These are phyloP conservation scores for Cystobasidium sp. DNA, from an alignment of 1,284 basidiomycete genomes.

Conservation along the genomic window DNA sequence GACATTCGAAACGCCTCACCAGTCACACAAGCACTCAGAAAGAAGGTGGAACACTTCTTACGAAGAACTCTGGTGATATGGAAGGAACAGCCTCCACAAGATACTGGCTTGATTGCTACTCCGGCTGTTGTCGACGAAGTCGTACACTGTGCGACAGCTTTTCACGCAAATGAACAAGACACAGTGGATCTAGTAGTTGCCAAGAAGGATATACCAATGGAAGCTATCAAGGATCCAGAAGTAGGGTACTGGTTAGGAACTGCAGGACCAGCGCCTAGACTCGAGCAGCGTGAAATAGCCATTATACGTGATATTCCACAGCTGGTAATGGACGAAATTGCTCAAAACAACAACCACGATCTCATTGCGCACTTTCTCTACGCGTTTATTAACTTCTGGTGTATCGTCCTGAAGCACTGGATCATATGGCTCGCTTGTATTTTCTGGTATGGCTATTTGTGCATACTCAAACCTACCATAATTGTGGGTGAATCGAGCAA, in stretches of 20 bases:
- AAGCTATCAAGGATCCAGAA: conserved; percentile 1
- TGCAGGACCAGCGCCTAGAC: conserved; percentile 15
- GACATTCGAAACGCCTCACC: neutral
- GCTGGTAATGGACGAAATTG: conserved; percentile 5
- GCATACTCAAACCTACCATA: conserved; percentile 9
- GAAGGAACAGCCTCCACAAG: neutral
- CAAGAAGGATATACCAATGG: conserved; percentile 31
- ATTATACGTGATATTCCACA: neutral
- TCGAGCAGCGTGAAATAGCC: conserved; percentile 7
- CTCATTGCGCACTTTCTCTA: conserved; percentile 16
- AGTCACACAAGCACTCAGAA: neutral
- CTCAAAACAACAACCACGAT: conserved; percentile 7
- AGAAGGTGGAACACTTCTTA: neutral
- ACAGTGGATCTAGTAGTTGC: conserved; percentile 10
- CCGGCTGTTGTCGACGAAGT: conserved; percentile 25
- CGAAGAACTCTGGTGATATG: neutral
- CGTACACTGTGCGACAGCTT: conserved; percentile 16
- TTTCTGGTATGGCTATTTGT: conserved; percentile 11
- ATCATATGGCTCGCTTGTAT: conserved; percentile 19
- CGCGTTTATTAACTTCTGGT: conserved; percentile 25
- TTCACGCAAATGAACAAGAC: conserved; percentile 8
- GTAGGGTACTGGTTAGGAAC: conserved; percentile 7
- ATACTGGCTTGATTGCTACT: conserved; percentile 20
- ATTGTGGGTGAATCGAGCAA: conserved; percentile 25
- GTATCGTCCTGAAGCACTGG: conserved; percentile 16